phyloP scores from a whole-genome alignment of 164 flowering plant genomes.

The Saururus chinensis region DNA sequence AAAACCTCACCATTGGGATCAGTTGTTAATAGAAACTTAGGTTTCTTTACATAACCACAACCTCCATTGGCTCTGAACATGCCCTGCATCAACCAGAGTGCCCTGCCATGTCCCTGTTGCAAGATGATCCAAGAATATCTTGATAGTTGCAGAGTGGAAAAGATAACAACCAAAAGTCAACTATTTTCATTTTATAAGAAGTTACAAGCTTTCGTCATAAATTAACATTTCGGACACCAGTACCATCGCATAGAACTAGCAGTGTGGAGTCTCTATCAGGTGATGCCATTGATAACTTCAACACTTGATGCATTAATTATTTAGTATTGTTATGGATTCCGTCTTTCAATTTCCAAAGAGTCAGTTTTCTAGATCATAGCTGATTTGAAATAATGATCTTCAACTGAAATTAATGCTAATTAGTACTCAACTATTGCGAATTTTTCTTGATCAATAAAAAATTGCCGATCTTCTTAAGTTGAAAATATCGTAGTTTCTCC shows the following conservation, averaged over 20 bases:
- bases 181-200: not conserved
- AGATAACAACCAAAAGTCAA: not conserved
- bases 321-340: too few relatives aligned
- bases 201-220: not conserved
- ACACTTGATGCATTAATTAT: too few relatives aligned
- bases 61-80: slow-evolving; percentile 57
- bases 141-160: not conserved
- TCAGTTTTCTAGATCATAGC: too few relatives aligned
- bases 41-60: slow-evolving; percentile 51
- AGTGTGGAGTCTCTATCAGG: not conserved
- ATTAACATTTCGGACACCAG: not conserved
- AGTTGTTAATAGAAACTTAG: slow-evolving; percentile 24
- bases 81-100: slow-evolving; percentile 61
- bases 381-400: too few relatives aligned
- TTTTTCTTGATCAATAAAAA: too few relatives aligned
- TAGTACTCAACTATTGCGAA: too few relatives aligned
- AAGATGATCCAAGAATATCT: not conserved
- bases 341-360: too few relatives aligned
- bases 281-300: not conserved
- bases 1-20: slow-evolving; percentile 22
- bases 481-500: too few relatives aligned
- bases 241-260: not conserved
- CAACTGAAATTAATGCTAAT: too few relatives aligned
- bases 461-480: too few relatives aligned
- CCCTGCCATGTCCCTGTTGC: slow-evolving; percentile 33